A percentile compares a stretch with the other conserved stretches of the same genome.
These are phyloP conservation scores for Podila clonocystis DNA, from an alignment of 192 early-diverging fungal species.

Conservation along the genomic window DNA sequence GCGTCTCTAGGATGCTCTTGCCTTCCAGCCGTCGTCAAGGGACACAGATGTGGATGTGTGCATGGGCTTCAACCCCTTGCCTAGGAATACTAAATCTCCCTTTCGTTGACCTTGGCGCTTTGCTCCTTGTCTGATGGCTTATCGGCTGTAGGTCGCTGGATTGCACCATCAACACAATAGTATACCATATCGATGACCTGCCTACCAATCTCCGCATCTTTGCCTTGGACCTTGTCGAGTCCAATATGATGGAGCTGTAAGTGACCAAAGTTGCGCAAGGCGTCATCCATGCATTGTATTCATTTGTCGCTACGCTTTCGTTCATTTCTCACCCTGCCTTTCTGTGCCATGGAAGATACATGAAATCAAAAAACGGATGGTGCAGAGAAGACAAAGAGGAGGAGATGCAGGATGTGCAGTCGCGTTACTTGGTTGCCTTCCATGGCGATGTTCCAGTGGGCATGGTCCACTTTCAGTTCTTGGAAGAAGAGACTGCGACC, in stretches of 20 bases:
- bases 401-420: slow-evolving; percentile 65
- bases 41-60: too few relatives aligned
- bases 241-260: slow-evolving; percentile 70
- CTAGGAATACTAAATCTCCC: too few relatives aligned
- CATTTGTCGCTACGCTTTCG: not conserved
- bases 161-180: slow-evolving; percentile 19
- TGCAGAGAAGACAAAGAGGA: slow-evolving; percentile 59
- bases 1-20: too few relatives aligned
- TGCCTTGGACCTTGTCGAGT: slow-evolving; percentile 65
- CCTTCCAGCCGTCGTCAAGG: too few relatives aligned
- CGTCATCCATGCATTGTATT: not conserved
- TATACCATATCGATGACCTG: slow-evolving; percentile 53
- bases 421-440: slow-evolving; percentile 66
- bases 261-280: not conserved
- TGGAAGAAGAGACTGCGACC: slow-evolving; percentile 70
- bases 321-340: not conserved
- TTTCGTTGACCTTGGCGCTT: not conserved
- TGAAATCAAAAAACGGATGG: slow-evolving; percentile 75
- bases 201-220: slow-evolving; percentile 53
- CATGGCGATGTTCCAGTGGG: slow-evolving; percentile 31
- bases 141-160: slow-evolving; percentile 11
- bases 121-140: not conserved
- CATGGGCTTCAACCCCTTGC: too few relatives aligned
- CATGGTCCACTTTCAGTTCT: slow-evolving; percentile 69
- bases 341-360: slow-evolving; percentile 54